phyloP scores from a whole-genome alignment of 2,329 filamentous ascomycete genomes.

The Fusarium abutilonis region DNA sequence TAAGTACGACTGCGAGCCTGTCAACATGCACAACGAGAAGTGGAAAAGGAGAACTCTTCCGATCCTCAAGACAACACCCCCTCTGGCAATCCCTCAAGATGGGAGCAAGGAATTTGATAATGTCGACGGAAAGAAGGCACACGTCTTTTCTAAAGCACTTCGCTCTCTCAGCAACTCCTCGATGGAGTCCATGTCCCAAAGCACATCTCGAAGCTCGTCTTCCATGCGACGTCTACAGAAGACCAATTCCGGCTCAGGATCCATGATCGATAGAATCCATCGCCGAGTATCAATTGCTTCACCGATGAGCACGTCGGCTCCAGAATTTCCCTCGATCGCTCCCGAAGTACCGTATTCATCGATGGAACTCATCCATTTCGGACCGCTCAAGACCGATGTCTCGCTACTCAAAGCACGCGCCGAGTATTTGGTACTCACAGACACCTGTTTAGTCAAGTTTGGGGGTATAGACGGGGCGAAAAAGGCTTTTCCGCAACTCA shows the following conservation, averaged over 20 bases:
- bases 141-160: conserved; percentile 51
- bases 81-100: conserved; percentile 36
- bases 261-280: conserved; percentile 56
- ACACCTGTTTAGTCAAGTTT: conserved; percentile 62
- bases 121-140: conserved; percentile 50
- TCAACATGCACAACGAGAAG: conserved; percentile 48
- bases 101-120: conserved; percentile 38
- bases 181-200: conserved; percentile 52
- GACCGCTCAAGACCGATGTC: conserved; percentile 60
- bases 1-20: conserved; percentile 4
- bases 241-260: conserved; percentile 51
- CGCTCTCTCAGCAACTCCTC: conserved; percentile 55
- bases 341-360: conserved; percentile 49
- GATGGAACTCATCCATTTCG: conserved; percentile 57
- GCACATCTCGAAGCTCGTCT: conserved; percentile 46
- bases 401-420: conserved; percentile 60
- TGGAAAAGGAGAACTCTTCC: conserved; percentile 51
- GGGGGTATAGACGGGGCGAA: conserved; percentile 59
- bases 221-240: conserved; percentile 52
- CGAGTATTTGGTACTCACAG: conserved; percentile 63
- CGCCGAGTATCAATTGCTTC: conserved; percentile 54
- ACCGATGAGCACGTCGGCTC: conserved; percentile 45
- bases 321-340: conserved; percentile 45
- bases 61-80: conserved; percentile 41
- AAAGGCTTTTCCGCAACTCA: conserved; percentile 58